Conservation (phyloP, 768 basidiomycete genomes). For the Pholiota molesta region DNA sequence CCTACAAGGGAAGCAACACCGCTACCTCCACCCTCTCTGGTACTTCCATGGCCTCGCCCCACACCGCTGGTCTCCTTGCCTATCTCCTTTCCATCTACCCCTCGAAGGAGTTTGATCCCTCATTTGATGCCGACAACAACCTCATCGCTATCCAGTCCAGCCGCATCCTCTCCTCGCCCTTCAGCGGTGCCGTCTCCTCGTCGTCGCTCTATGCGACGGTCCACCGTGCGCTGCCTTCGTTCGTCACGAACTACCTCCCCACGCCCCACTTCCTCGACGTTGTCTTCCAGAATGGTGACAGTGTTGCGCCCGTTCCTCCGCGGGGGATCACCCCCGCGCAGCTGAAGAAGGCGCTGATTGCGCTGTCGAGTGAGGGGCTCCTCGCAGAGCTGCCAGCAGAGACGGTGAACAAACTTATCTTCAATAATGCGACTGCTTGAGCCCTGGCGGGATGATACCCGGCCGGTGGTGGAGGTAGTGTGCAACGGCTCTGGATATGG, state of each 20-base stretch:
- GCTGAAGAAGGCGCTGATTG: slow-evolving; percentile 76
- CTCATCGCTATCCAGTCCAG: slow-evolving; percentile 38
- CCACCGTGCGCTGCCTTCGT: slow-evolving; percentile 58
- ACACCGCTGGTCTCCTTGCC: slow-evolving; percentile 86
- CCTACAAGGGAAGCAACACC: slow-evolving; percentile 66
- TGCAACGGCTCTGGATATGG: not conserved
- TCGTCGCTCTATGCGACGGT: slow-evolving; percentile 55
- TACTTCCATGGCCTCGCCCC: slow-evolving; percentile 95
- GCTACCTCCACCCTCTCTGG: slow-evolving; percentile 83
- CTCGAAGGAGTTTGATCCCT: slow-evolving; percentile 60
- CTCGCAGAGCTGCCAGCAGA: slow-evolving; percentile 52
- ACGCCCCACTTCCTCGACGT: slow-evolving; percentile 48
- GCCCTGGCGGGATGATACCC: not conserved
- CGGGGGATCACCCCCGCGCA: slow-evolving; percentile 63
- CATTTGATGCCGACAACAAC: slow-evolving; percentile 38
- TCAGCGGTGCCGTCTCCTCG: slow-evolving; percentile 29
- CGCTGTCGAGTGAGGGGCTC: slow-evolving; percentile 54
- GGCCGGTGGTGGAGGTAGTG: not conserved
- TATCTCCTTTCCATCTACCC: slow-evolving; percentile 93
- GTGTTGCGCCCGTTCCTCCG: slow-evolving; percentile 42
- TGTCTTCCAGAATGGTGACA: slow-evolving; percentile 22
- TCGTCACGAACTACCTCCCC: slow-evolving; percentile 61
- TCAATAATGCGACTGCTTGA: slow-evolving; percentile 70
- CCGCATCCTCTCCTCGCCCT: slow-evolving; percentile 30
- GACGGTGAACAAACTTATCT: slow-evolving; percentile 75